Percentiles rank a stretch among this genome's conserved stretches.
Conservation (phyloP, 805 yeast species). For the Saturnispora besseyi region DNA sequence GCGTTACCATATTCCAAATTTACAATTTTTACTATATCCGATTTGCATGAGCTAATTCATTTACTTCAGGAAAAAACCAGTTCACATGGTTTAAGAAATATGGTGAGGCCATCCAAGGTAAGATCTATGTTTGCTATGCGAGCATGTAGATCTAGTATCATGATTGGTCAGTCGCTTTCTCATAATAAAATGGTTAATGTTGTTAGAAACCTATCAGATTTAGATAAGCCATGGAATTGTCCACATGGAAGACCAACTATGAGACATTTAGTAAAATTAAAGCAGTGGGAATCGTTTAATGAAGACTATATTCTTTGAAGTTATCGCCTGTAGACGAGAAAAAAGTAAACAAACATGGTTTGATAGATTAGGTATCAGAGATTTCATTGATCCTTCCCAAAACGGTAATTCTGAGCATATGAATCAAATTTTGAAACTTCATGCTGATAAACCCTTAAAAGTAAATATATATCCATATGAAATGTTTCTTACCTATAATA, state of each 20-base stretch:
- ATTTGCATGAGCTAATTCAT: constrained; percentile 72
- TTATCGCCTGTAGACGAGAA: neutral
- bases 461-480: neutral
- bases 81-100: neutral
- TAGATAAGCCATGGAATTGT: constrained; percentile 93
- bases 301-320: constrained; percentile 31
- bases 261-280: constrained; percentile 71
- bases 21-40: constrained; percentile 54
- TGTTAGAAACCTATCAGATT: constrained; percentile 54
- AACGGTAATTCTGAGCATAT: constrained; percentile 21
- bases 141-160: constrained; percentile 88
- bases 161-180: constrained; percentile 77
- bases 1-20: constrained; percentile 71
- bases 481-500: too few relatives aligned
- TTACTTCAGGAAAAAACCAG: constrained; percentile 44
- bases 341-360: neutral
- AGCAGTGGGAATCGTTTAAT: constrained; percentile 35
- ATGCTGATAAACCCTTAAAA: neutral
- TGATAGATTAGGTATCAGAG: neutral
- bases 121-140: constrained; percentile 86
- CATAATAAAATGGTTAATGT: constrained; percentile 54
- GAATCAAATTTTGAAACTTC: neutral
- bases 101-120: constrained; percentile 63
- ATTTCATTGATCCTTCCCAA: constrained; percentile 22
- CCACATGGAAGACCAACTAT: constrained; percentile 98